Conservation (phyloP, 192 early-diverging fungal genomes). For the Rhizophagus prolifer region DNA sequence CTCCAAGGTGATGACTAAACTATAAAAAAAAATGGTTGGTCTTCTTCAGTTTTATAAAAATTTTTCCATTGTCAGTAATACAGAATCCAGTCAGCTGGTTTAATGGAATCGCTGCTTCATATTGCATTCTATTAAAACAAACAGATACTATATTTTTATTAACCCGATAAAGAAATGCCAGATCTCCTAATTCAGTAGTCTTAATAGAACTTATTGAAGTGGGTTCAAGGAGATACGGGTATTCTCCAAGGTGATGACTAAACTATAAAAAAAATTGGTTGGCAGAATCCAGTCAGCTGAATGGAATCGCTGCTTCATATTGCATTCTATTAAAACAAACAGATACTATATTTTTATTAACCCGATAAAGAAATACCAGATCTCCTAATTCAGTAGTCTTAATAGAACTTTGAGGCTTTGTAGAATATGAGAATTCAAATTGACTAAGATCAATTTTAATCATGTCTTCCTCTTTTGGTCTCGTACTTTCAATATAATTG, state of each 20-base stretch:
- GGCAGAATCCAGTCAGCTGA: not conserved
- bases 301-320: not conserved
- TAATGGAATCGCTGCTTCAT: constrained; percentile 5
- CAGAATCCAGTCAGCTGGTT: not conserved
- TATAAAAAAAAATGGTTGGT: not conserved
- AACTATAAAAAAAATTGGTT: not conserved
- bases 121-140: constrained; percentile 4
- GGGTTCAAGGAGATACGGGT: constrained; percentile 5
- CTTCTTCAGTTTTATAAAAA: not conserved
- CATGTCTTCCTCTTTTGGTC: not conserved
- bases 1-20: constrained; percentile 10
- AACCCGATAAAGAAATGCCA: not conserved
- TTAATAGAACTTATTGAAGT: too few species aligned
- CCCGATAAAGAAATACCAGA: not conserved
- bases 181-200: not conserved
- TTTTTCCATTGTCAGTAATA: not conserved
- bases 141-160: not conserved
- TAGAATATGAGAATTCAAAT: not conserved
- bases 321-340: constrained; percentile 9
- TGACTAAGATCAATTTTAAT: constrained; percentile 8
- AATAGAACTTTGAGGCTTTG: not conserved
- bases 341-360: not conserved
- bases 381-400: not conserved
- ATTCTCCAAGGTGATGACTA: constrained; percentile 9
- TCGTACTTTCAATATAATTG: not conserved